Conservation (phyloP, 768 basidiomycete species). For the Suillus paluster region DNA sequence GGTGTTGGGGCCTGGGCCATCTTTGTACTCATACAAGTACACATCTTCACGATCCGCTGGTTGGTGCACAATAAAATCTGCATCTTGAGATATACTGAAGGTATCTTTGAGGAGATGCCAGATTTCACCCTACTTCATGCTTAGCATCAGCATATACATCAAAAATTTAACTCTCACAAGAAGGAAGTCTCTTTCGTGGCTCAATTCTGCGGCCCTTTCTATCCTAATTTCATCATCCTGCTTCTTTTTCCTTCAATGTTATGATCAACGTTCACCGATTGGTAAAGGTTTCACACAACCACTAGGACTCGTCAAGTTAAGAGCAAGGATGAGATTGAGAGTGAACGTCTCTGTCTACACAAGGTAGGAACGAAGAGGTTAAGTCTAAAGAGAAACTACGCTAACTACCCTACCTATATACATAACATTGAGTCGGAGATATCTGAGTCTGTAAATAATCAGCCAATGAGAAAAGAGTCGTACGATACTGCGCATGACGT, state of each 20-base stretch:
- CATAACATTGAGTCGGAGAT: too few relatives aligned
- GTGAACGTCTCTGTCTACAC: too few relatives aligned
- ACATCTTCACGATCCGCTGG: conserved; percentile 4
- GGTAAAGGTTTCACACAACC: too few relatives aligned
- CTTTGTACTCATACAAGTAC: conserved; percentile 12
- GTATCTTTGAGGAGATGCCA: conserved; percentile 13
- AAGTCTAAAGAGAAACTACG: too few relatives aligned
- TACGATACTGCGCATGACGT: too few relatives aligned
- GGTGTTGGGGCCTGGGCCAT: conserved; percentile 12
- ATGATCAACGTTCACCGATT: too few relatives aligned
- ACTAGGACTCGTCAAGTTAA: too few relatives aligned
- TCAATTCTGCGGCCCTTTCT: conserved; percentile 7
- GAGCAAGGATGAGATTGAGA: too few relatives aligned
- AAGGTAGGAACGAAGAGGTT: too few relatives aligned
- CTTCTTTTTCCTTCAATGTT: conserved; percentile 8
- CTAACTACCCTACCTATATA: too few relatives aligned
- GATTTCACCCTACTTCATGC: conserved; percentile 12
- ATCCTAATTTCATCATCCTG: conserved; percentile 3
- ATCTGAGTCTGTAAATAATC: too few relatives aligned
- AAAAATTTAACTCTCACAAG: conserved; percentile 4
- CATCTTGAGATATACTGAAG: conserved; percentile 12
- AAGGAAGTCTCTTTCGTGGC: conserved; percentile 11
- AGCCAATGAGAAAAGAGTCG: too few relatives aligned
- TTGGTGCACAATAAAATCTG: conserved; percentile 10
- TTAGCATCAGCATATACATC: neutral